Evolutionary conservation across 2,329 filamentous ascomycete species (phyloP).

Genomic region (Claviceps quebecensis): DNA sequence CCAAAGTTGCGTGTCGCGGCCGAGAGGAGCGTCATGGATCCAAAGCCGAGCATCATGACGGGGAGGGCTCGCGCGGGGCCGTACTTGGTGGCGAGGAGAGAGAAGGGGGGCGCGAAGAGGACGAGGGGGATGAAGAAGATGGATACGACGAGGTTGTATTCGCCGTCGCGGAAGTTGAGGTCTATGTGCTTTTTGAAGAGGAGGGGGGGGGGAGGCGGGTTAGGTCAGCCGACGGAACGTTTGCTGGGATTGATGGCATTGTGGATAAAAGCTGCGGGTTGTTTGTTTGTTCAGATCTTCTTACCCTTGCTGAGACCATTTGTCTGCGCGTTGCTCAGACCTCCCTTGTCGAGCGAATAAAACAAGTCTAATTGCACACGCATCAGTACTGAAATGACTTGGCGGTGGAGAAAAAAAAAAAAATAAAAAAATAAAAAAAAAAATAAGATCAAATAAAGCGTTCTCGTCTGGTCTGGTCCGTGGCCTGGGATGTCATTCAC

Average conservation of each 20-base stretch:
- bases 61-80: conserved; percentile 55
- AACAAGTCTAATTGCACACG: conserved; percentile 25
- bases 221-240: too few species aligned
- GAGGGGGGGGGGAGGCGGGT: too few species aligned
- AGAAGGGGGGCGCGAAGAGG: conserved; percentile 44
- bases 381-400: background rate
- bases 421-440: background rate
- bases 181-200: conserved; percentile 14
- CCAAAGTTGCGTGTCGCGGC: conserved; percentile 36
- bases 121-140: conserved; percentile 71
- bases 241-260: background rate
- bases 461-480: background rate
- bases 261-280: background rate
- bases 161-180: conserved; percentile 38
- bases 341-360: conserved; percentile 30
- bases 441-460: background rate
- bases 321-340: conserved; percentile 42
- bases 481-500: background rate
- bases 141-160: conserved; percentile 58
- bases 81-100: conserved; percentile 56
- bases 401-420: background rate
- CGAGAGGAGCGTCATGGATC: conserved; percentile 48
- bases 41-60: conserved; percentile 57
- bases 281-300: background rate
- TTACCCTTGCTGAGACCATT: conserved; percentile 25